Evolutionary conservation across 2,329 filamentous ascomycete genomes (phyloP).

Genomic region (Hansfordia pulvinata): DNA sequence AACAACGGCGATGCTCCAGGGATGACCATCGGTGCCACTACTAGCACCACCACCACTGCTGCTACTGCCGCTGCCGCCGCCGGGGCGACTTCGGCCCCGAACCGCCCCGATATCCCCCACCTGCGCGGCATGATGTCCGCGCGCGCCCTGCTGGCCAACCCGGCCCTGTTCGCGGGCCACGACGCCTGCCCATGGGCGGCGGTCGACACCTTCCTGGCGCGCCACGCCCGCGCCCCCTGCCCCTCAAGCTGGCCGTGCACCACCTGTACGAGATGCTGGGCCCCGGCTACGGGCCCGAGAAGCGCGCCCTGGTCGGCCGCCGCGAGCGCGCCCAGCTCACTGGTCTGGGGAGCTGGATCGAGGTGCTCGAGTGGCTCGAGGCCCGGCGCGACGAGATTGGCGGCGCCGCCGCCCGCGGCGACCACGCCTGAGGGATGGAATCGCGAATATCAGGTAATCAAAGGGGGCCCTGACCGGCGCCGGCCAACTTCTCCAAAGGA

Average conservation of each 20-base stretch:
- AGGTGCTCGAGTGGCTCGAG: conserved; percentile 48
- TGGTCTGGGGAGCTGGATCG: conserved; percentile 36
- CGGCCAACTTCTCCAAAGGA: no score
- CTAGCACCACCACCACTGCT: background rate
- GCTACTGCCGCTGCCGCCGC: background rate
- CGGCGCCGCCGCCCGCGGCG: no score
- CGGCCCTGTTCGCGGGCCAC: conserved; percentile 47
- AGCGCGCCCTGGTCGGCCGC: conserved; percentile 37
- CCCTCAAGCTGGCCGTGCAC: conserved; percentile 49
- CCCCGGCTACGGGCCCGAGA: conserved; percentile 39
- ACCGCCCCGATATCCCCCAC: conserved; percentile 24
- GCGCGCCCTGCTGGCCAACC: conserved; percentile 53
- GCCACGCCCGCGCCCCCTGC: conserved; percentile 41
- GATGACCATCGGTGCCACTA: no score
- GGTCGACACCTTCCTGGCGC: conserved; percentile 47
- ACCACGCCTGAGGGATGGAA: no score
- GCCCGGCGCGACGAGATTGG: conserved; percentile 13
- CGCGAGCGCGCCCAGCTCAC: conserved; percentile 38
- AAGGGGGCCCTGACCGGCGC: background rate
- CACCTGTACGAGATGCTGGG: conserved; percentile 55
- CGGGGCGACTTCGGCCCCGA: no score
- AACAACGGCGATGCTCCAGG: no score
- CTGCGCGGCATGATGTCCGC: conserved; percentile 57
- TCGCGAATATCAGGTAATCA: no score
- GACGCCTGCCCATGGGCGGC: conserved; percentile 46